Evolutionary conservation across 2,329 filamentous ascomycete species (phyloP), one percentile per base, ranked within the genome.

Genomic region (Fusarium torulosum): DNA sequence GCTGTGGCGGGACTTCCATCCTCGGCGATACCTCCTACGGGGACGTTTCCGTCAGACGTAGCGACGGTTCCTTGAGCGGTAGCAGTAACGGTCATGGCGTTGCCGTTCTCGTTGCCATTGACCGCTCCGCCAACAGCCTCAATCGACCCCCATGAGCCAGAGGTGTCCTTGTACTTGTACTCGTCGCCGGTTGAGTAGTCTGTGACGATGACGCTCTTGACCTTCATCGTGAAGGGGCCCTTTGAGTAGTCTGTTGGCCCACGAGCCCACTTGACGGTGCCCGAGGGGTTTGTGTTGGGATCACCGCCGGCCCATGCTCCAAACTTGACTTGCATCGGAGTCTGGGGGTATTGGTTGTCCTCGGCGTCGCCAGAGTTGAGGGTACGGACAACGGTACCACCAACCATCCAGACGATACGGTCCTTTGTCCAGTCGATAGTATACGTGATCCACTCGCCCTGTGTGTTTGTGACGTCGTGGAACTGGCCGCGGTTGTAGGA

Each of bases 281-380:
- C 96, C 15, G 85, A 78, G 1, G 89, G 75, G 78, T 98, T 97
- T 66, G 67, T 66, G 72, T 84, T 84, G 1, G 93, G 80, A 78
- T 98, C 96, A 71, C 96, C 96, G 74, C 94, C 96, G 53, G 93
- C 90, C 96, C 96, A 99, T 57, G 91, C 84, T 63, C 96, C 96
- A 72, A 98, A 89, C 80, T 95, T 96, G 80, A 98, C 82, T 80
- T 94, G 91, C 93, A 97, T 97, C 6, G 96, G 96, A 1, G 94
- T 94, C 81, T 99, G 96, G 9, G 96, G 96, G 76, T 96, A 99
- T 79, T 97, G 92, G 66, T 84, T 84, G 55, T 83, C 76, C 63
- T 90, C 86, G 61, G 94, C 92, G 52, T 92, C 89, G 49, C 81
- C 83, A 40, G 88, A 86, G 45, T 85, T 89, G 59, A 97, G 85